Conservation (phyloP, 2,329 filamentous ascomycete genomes). For the Fusarium penzigii region DNA sequence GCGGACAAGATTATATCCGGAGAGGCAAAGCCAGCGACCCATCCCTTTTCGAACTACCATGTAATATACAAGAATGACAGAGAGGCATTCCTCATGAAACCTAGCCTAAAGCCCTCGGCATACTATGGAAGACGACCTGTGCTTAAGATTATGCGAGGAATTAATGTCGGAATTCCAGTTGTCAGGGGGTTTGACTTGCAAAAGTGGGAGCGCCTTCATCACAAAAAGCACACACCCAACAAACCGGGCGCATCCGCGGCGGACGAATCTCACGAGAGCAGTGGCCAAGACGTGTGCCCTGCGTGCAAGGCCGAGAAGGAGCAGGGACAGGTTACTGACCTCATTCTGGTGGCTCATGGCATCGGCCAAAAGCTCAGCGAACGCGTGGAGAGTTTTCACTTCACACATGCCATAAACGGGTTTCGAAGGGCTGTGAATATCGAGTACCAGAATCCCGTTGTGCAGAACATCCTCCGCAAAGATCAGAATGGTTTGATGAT, state of each 20-base stretch:
- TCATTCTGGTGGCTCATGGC: slow-evolving; percentile 89
- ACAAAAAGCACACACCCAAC: slow-evolving; percentile 40
- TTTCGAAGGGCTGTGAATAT: slow-evolving; percentile 85
- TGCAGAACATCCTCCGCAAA: slow-evolving; percentile 74
- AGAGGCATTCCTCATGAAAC: slow-evolving; percentile 83
- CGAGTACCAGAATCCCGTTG: slow-evolving; percentile 71
- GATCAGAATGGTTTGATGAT: slow-evolving; percentile 92
- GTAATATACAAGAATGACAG: slow-evolving; percentile 81
- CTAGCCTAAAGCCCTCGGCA: slow-evolving; percentile 78
- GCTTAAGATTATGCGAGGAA: slow-evolving; percentile 79
- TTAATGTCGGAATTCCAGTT: slow-evolving; percentile 82
- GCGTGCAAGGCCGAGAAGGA: slow-evolving; percentile 66
- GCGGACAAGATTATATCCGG: slow-evolving; percentile 37
- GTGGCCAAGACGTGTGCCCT: slow-evolving; percentile 43
- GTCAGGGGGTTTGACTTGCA: slow-evolving; percentile 82
- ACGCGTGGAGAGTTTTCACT: slow-evolving; percentile 92
- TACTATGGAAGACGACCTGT: slow-evolving; percentile 83
- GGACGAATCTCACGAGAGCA: slow-evolving; percentile 31
- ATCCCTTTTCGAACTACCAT: slow-evolving; percentile 71
- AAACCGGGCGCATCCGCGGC: slow-evolving; percentile 29
- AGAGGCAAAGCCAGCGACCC: slow-evolving; percentile 43
- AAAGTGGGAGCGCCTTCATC: slow-evolving; percentile 73
- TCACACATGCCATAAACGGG: slow-evolving; percentile 92
- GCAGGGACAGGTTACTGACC: slow-evolving; percentile 74
- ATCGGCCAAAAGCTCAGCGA: slow-evolving; percentile 97